Evolutionary conservation across 108 stramenopile species (phyloP).

Genomic region (Skeletonema marinoi): DNA sequence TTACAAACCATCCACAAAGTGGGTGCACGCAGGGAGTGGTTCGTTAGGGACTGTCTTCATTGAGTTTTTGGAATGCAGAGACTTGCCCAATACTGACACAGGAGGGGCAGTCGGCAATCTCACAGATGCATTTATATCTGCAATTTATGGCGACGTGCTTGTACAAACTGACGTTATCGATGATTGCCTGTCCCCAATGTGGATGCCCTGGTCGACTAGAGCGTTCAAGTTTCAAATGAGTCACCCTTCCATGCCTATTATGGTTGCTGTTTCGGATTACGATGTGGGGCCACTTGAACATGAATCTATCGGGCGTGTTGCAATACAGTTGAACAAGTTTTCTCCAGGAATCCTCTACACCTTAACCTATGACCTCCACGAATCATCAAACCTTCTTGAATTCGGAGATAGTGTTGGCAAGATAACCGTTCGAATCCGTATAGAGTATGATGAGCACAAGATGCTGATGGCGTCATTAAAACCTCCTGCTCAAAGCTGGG

Average conservation of each 20-base stretch:
- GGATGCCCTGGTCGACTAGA: constrained; percentile 76
- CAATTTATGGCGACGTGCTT: constrained; percentile 54
- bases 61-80: constrained; percentile 65
- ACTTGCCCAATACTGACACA: constrained; percentile 61
- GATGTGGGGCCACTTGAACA: constrained; percentile 57
- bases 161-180: constrained; percentile 66
- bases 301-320: constrained; percentile 63
- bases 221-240: constrained; percentile 67
- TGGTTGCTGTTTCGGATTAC: constrained; percentile 68
- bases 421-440: constrained; percentile 66
- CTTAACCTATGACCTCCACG: constrained; percentile 57
- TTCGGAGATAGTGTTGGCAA: constrained; percentile 52
- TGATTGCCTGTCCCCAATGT: constrained; percentile 66
- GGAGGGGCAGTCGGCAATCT: constrained; percentile 63
- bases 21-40: constrained; percentile 67
- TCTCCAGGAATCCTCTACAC: constrained; percentile 62
- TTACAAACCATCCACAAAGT: constrained; percentile 52
- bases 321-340: constrained; percentile 60
- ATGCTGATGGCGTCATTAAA: constrained; percentile 38
- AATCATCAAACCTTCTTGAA: constrained; percentile 59
- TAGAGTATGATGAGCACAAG: constrained; percentile 59
- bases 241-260: too few relatives aligned
- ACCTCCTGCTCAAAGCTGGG: constrained; percentile 14
- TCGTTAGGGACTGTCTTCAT: constrained; percentile 55
- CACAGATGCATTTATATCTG: constrained; percentile 54